Conservation (phyloP, 768 basidiomycete species). For the Amanita phalloides region DNA sequence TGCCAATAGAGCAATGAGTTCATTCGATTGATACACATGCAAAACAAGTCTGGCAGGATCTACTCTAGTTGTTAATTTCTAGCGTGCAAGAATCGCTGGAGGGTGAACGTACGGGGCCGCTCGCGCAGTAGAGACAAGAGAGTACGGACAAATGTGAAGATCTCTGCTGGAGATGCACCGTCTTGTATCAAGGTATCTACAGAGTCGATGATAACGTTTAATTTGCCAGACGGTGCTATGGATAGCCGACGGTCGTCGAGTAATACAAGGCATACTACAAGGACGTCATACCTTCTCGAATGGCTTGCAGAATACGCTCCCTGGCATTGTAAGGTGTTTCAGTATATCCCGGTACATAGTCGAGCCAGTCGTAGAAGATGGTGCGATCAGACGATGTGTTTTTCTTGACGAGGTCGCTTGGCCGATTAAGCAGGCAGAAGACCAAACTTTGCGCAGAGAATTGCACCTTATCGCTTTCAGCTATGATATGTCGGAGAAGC, state of each 20-base stretch:
- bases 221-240: not conserved
- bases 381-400: conserved; percentile 18
- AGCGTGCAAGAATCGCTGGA: not conserved
- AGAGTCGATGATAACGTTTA: conserved; percentile 65
- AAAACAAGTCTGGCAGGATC: conserved; percentile 49
- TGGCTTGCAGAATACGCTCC: conserved; percentile 26
- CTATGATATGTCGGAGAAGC: conserved; percentile 37
- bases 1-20: conserved; percentile 42
- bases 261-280: not conserved
- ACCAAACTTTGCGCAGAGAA: conserved; percentile 24
- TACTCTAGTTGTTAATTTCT: conserved; percentile 12
- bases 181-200: conserved; percentile 56
- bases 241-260: not conserved
- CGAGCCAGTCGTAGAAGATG: conserved; percentile 38
- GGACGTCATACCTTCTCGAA: conserved; percentile 26
- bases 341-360: conserved; percentile 41
- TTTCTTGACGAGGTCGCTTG: conserved; percentile 26
- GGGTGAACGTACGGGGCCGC: conserved; percentile 35
- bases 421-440: conserved; percentile 49
- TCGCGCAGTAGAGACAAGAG: conserved; percentile 32
- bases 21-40: conserved; percentile 39
- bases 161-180: conserved; percentile 38
- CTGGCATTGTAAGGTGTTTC: conserved; percentile 21
- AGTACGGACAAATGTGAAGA: conserved; percentile 40
- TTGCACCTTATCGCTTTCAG: conserved; percentile 14